A percentile compares a stretch with the other conserved stretches of the same genome.
Conservation (phyloP, 2,329 filamentous ascomycete genomes). For the Hortaea werneckii region DNA sequence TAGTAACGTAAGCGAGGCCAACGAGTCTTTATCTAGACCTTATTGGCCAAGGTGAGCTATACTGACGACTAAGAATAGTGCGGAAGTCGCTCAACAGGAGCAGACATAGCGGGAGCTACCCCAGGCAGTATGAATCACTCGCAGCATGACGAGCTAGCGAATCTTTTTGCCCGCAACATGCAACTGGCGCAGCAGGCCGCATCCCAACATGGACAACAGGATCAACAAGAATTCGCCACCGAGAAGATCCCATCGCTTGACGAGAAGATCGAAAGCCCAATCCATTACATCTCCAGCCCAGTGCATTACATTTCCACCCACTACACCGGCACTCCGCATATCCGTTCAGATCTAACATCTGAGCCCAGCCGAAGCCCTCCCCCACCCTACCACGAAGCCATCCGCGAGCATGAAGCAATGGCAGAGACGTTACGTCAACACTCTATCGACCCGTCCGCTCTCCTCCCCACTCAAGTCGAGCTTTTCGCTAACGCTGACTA, state of each 20-base stretch:
- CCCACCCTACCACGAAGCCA: slow-evolving; percentile 19
- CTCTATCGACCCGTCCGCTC: slow-evolving; percentile 57
- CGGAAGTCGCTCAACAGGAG: slow-evolving; percentile 30
- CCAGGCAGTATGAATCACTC: slow-evolving; percentile 21
- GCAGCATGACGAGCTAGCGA: slow-evolving; percentile 70
- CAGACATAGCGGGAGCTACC: slow-evolving; percentile 35
- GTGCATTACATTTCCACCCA: slow-evolving; percentile 33
- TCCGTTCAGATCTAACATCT: slow-evolving; percentile 35
- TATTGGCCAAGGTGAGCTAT: too few relatives aligned
- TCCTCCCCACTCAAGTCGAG: slow-evolving; percentile 65
- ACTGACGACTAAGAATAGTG: slow-evolving; percentile 25
- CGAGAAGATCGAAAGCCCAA: slow-evolving; percentile 1
- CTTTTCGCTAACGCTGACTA: slow-evolving; percentile 68
- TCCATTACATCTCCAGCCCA: not conserved
- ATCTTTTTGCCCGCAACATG: slow-evolving; percentile 68
- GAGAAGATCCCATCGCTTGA: not conserved
- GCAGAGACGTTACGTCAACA: slow-evolving; percentile 48
- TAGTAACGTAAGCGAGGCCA: slow-evolving; percentile 33
- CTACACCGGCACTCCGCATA: slow-evolving; percentile 71
- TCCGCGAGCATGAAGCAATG: slow-evolving; percentile 18
- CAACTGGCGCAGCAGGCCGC: slow-evolving; percentile 41
- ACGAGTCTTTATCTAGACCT: too few relatives aligned
- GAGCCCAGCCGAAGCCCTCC: slow-evolving; percentile 22
- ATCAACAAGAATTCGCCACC: slow-evolving; percentile 5
- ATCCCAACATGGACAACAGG: slow-evolving; percentile 24